Evolutionary conservation across 2,329 filamentous ascomycete species (phyloP).

Genomic region (Trichoderma gracile): DNA sequence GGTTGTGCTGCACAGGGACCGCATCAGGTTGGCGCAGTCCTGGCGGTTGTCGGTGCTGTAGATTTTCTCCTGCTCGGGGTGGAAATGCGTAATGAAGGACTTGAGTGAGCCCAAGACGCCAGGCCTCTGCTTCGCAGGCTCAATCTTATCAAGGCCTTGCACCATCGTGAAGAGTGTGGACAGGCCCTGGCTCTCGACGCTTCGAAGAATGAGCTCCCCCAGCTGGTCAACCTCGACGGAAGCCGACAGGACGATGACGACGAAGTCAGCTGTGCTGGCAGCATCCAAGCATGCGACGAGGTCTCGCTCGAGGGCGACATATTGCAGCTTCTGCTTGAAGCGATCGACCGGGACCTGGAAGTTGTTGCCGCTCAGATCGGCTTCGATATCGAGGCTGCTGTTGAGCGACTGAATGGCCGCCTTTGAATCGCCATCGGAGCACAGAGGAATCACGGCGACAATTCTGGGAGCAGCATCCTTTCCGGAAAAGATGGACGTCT

Average conservation of each 20-base stretch:
- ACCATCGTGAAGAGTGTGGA: slow-evolving; percentile 89
- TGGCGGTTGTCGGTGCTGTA: slow-evolving; percentile 85
- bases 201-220: slow-evolving; percentile 81
- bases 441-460: slow-evolving; percentile 84
- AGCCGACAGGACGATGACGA: slow-evolving; percentile 81
- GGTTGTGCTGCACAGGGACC: slow-evolving; percentile 85
- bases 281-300: slow-evolving; percentile 79
- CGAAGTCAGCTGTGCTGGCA: slow-evolving; percentile 85
- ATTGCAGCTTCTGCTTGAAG: slow-evolving; percentile 94
- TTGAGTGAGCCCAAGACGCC: slow-evolving; percentile 81
- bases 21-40: slow-evolving; percentile 86
- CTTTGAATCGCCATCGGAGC: slow-evolving; percentile 67
- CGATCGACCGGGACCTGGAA: slow-evolving; percentile 74
- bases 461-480: slow-evolving; percentile 83
- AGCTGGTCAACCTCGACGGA: slow-evolving; percentile 79
- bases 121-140: slow-evolving; percentile 74
- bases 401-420: slow-evolving; percentile 72
- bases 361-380: slow-evolving; percentile 59
- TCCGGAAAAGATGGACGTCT: slow-evolving; percentile 80
- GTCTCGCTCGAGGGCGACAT: slow-evolving; percentile 72
- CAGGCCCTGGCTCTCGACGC: slow-evolving; percentile 90
- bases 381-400: slow-evolving; percentile 74
- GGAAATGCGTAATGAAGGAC: slow-evolving; percentile 92
- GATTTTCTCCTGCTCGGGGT: slow-evolving; percentile 87
- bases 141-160: slow-evolving; percentile 73